These are phyloP conservation scores for Gynochthodes officinalis DNA, from an alignment of 257 asterid species.

Conservation along the genomic window DNA sequence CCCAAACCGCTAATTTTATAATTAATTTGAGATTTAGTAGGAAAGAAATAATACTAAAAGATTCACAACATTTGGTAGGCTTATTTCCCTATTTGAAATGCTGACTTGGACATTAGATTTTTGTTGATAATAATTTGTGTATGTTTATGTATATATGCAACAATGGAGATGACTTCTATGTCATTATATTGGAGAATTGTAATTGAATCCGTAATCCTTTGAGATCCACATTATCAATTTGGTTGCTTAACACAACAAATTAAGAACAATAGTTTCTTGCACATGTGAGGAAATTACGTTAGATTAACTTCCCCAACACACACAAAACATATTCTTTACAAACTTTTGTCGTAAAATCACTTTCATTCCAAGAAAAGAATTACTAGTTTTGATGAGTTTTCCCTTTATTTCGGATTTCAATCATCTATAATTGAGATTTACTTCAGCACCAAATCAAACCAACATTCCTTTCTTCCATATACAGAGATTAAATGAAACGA, in stretches of 20 bases:
- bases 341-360: background rate
- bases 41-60: too few relatives aligned
- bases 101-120: too few relatives aligned
- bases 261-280: background rate
- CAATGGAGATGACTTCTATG: too few relatives aligned
- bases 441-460: background rate
- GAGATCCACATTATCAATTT: background rate
- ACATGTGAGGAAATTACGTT: background rate
- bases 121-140: too few relatives aligned
- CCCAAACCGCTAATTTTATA: too few relatives aligned
- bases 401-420: background rate
- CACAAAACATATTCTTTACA: background rate
- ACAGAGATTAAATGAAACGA: background rate
- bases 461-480: slow-evolving; percentile 21
- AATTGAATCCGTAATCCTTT: too few relatives aligned
- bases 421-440: background rate
- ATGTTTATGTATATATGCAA: too few relatives aligned
- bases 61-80: too few relatives aligned
- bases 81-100: too few relatives aligned
- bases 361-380: slow-evolving; percentile 20
- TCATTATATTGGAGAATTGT: too few relatives aligned
- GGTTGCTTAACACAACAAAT: background rate
- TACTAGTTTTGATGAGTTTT: background rate
- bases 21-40: too few relatives aligned
- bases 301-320: background rate